Conservation (phyloP, 2,329 filamentous ascomycete species). For the Elsinoe ampelina region DNA sequence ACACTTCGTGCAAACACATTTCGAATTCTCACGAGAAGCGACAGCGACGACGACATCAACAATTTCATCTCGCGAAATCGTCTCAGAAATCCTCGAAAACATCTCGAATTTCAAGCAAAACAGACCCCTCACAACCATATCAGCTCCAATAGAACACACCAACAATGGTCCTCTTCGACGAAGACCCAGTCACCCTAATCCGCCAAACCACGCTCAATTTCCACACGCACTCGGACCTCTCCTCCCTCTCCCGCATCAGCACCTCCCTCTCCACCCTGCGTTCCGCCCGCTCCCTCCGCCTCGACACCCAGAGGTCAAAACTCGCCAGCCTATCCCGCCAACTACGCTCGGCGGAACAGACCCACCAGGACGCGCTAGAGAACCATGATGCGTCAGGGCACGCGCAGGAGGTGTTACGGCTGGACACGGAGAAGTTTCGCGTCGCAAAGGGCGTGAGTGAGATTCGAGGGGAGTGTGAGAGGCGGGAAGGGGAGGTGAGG, state of each 20-base stretch:
- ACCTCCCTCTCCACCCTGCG: constrained; percentile 77
- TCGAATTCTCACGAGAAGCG: neutral
- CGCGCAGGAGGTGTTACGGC: constrained; percentile 70
- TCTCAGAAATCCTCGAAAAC: neutral
- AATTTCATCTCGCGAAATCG: neutral
- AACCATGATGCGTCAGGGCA: constrained; percentile 71
- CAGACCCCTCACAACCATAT: neutral
- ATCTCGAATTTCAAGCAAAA: neutral
- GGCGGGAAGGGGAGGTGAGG: constrained; percentile 68
- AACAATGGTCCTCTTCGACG: constrained; percentile 77
- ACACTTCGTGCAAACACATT: neutral
- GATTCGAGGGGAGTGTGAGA: constrained; percentile 87
- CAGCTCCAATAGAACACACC: neutral
- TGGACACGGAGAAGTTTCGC: constrained; percentile 90
- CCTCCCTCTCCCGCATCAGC: constrained; percentile 70
- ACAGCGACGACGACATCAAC: constrained; percentile 3
- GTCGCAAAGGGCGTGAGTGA: constrained; percentile 86
- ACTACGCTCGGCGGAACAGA: constrained; percentile 62
- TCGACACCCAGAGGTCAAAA: constrained; percentile 33
- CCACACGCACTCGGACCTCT: constrained; percentile 83
- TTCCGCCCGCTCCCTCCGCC: constrained; percentile 69
- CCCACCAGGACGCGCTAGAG: constrained; percentile 66
- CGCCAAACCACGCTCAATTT: constrained; percentile 88
- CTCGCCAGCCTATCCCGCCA: constrained; percentile 58
- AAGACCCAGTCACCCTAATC: constrained; percentile 84